Base-by-base conservation (phyloP, 495 filamentous ascomycete genomes). In the Podospora australis region DNA sequence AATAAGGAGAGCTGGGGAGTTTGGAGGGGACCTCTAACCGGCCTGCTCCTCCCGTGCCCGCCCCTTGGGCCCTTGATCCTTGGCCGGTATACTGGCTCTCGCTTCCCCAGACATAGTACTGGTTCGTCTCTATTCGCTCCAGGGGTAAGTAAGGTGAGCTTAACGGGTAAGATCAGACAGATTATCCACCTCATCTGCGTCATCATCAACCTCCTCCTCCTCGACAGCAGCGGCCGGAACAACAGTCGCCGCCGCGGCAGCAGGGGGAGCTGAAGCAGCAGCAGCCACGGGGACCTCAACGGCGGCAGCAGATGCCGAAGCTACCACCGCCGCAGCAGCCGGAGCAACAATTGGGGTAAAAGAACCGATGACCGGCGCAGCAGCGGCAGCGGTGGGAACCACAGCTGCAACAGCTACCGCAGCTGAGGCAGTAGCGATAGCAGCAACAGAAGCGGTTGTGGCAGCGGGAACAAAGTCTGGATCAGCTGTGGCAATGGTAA, bases 151-250 rank as follows among this genome's bases (percentile, higher is more conserved):
- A n/a, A n/a, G n/a, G n/a, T n/a, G n/a, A n/a, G n/a, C 22, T 50
- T 44, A 63, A 42, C 60, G 60, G 2, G 60, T 63, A 44, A 63
- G 57, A 35, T 63, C 57, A 0, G 60, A 49, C 44, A 63, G 46
- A 24, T 58, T 56, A 29, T 56, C 55, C 9, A 39, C 47, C 2
- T 19, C 50, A 17, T 41, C 40, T 13, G n/a, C 40, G 10, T 25
- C 40, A 43, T 26, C 21, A 21, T 6, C 40, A 8, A 26, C 40
- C 40, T 25, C 40, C 9, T 25, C 40, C 6, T 26, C 40, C 23
- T 43, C 40, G 4, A 28, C 24, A 4, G 16, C 38, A 21, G 13
- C 40, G n/a, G 13, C 40, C 23, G 40, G 40, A 4, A 40, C 39
- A 14, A 39, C 48, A 2, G 45, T 42, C n/a, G 47, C 48, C n/a